Conservation (phyloP, 1,284 basidiomycete species). For the Apiotrichum porosum region DNA sequence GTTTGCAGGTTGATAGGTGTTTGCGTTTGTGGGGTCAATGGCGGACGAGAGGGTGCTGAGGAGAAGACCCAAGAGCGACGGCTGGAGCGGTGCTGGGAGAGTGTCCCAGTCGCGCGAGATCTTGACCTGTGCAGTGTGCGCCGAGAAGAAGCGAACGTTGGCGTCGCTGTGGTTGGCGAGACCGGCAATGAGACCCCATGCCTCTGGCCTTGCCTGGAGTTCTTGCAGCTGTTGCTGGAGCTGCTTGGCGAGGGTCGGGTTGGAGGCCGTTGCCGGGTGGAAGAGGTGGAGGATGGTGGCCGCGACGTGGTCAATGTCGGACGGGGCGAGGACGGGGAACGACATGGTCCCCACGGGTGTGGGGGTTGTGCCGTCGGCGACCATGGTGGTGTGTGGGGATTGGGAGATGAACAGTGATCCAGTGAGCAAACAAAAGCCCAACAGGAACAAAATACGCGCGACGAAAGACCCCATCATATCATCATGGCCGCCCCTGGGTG, state of each 20-base stretch:
- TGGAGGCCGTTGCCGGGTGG: constrained; percentile 29
- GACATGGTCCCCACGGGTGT: too few species aligned
- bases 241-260: constrained; percentile 37
- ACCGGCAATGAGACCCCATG: constrained; percentile 48
- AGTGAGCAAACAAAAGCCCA: too few species aligned
- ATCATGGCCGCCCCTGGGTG: too few species aligned
- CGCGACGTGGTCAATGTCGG: constrained; percentile 36
- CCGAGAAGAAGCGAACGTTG: constrained; percentile 86
- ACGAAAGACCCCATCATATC: too few species aligned
- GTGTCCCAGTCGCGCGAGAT: constrained; percentile 74
- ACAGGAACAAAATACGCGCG: too few species aligned
- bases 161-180: constrained; percentile 53
- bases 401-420: too few species aligned
- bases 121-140: constrained; percentile 85
- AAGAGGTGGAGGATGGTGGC: constrained; percentile 44
- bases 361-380: too few species aligned
- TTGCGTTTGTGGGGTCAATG: constrained; percentile 33
- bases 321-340: constrained; percentile 33
- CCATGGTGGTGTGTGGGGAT: too few species aligned
- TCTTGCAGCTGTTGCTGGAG: constrained; percentile 45
- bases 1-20: constrained; percentile 36
- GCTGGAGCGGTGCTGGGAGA: constrained; percentile 40
- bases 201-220: constrained; percentile 41
- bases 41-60: constrained; percentile 37
- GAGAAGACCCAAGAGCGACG: constrained; percentile 37